phyloP scores from a whole-genome alignment of 768 basidiomycete species.

The Leccinum aurantiacum region DNA sequence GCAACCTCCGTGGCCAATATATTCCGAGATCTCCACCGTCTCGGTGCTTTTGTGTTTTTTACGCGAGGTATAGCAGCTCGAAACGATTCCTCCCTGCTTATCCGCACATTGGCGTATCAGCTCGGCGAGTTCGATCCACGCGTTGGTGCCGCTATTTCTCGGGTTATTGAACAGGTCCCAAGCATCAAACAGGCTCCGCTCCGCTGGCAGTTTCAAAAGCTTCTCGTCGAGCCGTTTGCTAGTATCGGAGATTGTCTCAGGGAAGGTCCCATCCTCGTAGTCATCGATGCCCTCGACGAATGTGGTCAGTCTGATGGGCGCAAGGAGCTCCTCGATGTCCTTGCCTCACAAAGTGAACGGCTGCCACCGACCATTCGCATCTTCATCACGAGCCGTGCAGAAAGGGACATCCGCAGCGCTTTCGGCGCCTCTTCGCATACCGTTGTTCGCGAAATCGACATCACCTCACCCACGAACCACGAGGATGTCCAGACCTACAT shows the following conservation, averaged over 20 bases:
- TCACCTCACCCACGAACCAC: slow-evolving; percentile 25
- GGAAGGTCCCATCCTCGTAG: slow-evolving; percentile 30
- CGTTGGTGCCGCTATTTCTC: slow-evolving; percentile 26
- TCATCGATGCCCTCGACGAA: slow-evolving; percentile 40
- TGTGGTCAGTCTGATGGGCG: slow-evolving; percentile 26
- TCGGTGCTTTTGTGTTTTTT: slow-evolving; percentile 39
- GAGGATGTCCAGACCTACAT: slow-evolving; percentile 29
- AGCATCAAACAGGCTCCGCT: slow-evolving; percentile 31
- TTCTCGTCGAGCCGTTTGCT: slow-evolving; percentile 34
- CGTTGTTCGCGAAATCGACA: slow-evolving; percentile 24
- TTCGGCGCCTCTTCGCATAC: slow-evolving; percentile 18
- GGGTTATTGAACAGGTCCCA: slow-evolving; percentile 26
- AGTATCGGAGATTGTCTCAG: slow-evolving; percentile 14
- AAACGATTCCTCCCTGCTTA: slow-evolving; percentile 30
- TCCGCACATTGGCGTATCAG: slow-evolving; percentile 37
- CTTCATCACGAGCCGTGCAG: slow-evolving; percentile 35
- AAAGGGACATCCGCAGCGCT: slow-evolving; percentile 25
- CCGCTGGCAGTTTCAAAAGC: slow-evolving; percentile 34
- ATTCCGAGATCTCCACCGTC: slow-evolving; percentile 32
- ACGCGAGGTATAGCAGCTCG: slow-evolving; percentile 31
- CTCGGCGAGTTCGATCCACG: slow-evolving; percentile 34
- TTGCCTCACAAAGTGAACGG: slow-evolving; percentile 24
- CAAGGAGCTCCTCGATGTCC: slow-evolving; percentile 29
- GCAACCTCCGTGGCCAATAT: slow-evolving; percentile 37
- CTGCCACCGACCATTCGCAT: slow-evolving; percentile 29